These are phyloP conservation scores for Wickerhamiella azyma DNA, from an alignment of 805 yeast species.

Conservation along the genomic window DNA sequence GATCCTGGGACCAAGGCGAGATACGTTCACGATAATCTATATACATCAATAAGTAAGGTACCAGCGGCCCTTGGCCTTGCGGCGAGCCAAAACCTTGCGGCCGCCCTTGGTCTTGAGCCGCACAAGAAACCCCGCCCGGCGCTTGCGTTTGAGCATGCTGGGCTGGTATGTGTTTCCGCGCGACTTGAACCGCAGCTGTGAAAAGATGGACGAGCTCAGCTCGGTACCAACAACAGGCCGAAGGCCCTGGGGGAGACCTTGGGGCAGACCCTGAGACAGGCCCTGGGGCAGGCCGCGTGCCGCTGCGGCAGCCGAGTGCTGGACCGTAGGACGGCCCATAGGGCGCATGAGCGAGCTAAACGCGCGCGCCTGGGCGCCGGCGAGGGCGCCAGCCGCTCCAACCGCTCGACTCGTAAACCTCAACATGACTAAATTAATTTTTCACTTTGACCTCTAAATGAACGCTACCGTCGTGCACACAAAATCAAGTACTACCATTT, in stretches of 20 bases:
- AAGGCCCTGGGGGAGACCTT: neutral
- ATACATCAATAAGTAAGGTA: conserved; percentile 56
- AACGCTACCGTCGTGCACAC: conserved; percentile 17
- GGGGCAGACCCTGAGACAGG: neutral
- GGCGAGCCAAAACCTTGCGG: conserved; percentile 58
- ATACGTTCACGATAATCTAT: too few species aligned
- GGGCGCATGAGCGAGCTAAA: conserved; percentile 4
- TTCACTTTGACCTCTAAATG: neutral
- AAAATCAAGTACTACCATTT: conserved; percentile 11
- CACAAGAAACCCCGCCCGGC: conserved; percentile 79
- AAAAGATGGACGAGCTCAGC: conserved; percentile 1
- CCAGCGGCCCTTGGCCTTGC: conserved; percentile 89
- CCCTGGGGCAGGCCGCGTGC: neutral
- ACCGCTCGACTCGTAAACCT: neutral
- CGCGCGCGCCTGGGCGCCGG: neutral
- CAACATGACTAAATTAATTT: neutral
- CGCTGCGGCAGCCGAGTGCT: too few species aligned
- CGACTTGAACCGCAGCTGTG: conserved; percentile 33
- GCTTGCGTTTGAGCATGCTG: conserved; percentile 75
- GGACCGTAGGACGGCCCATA: neutral
- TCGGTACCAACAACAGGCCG: conserved; percentile 4
- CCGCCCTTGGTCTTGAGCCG: conserved; percentile 65
- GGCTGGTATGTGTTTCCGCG: conserved; percentile 96
- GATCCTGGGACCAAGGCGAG: too few species aligned
- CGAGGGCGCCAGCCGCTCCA: neutral